Evolutionary conservation across 768 basidiomycete genomes (phyloP), one percentile per base, ranked within the genome.

Genomic region (Calocera cornea): DNA sequence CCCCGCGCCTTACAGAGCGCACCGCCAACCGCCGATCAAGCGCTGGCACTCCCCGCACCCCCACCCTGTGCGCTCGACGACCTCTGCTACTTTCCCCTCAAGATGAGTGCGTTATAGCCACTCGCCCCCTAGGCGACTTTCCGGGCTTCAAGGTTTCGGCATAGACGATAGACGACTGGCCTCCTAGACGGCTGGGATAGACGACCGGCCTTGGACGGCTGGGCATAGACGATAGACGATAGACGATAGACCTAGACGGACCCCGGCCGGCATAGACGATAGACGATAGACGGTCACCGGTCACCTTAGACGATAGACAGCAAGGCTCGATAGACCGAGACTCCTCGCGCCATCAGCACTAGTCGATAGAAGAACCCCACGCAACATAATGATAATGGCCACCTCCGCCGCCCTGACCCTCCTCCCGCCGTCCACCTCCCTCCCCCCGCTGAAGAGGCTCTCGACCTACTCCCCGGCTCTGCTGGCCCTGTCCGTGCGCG

Each of bases 381-480:
- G 3, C 44, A 47, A 24, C 44, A 7, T 47, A 47, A 24, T 19
- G 10, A 60, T 60, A 60, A 60, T 60, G 54, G 54, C 54, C 14
- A 60, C 54, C 49, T 8, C 49, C 14, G 31, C 54, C 27, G 31
- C 54, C 7, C 54, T 60, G 14, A 60, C 54, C 3, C 54, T 60
- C 54, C 5, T 2, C 24, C 10, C 82, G 11, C 85, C 86, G 0
- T 82, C 84, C 0, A 70, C 78, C 7, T 79, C 79, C 68, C 83
- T 90, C n/a, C 87, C 86, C 1, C 77, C 82, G 1, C 83, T 89
- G n/a, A 74, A 75, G 22, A 74, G 72, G 24, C 79, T 87, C 3
- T 64, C 74, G 44, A 40, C 73, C 68, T 76, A 73, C 67, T 74
- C 80, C 17, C 75, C 80, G 0, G 70, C 72, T 24, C 74, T 77